Conservation (phyloP, 257 asterid genomes). For the Schizonepeta tenuifolia region DNA sequence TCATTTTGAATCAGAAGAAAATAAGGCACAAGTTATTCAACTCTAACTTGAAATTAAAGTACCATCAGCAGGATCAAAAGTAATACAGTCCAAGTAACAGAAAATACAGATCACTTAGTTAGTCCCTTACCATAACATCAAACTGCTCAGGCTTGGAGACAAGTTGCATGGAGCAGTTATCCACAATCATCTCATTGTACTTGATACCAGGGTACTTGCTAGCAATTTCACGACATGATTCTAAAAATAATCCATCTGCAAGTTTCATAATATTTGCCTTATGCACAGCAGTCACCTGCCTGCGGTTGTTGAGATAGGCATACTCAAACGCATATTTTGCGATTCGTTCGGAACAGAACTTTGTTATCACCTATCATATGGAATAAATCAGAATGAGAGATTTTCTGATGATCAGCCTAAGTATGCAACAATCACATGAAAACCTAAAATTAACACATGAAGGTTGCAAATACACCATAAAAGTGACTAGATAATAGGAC, state of each 20-base stretch:
- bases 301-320: conserved; percentile 95
- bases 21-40: background rate
- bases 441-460: background rate
- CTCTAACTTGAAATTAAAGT: background rate
- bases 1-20: background rate
- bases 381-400: conserved; percentile 43
- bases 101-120: background rate
- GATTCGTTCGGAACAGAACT: conserved; percentile 95
- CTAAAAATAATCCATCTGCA: conserved; percentile 95
- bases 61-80: background rate
- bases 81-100: background rate
- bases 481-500: background rate
- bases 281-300: conserved; percentile 96
- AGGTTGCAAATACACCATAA: background rate
- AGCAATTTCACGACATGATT: conserved; percentile 96
- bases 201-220: conserved; percentile 88
- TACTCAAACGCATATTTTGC: conserved; percentile 98
- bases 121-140: conserved; percentile 84
- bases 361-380: conserved; percentile 81
- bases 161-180: conserved; percentile 99
- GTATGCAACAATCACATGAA: background rate
- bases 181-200: conserved; percentile 91
- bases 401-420: conserved; percentile 13
- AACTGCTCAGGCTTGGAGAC: conserved; percentile 99
- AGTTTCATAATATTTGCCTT: conserved; percentile 99